Evolutionary conservation across 2,329 filamentous ascomycete genomes (phyloP), one percentile per base, ranked within the genome.

Genomic region (Botryosphaeria dothidea): DNA sequence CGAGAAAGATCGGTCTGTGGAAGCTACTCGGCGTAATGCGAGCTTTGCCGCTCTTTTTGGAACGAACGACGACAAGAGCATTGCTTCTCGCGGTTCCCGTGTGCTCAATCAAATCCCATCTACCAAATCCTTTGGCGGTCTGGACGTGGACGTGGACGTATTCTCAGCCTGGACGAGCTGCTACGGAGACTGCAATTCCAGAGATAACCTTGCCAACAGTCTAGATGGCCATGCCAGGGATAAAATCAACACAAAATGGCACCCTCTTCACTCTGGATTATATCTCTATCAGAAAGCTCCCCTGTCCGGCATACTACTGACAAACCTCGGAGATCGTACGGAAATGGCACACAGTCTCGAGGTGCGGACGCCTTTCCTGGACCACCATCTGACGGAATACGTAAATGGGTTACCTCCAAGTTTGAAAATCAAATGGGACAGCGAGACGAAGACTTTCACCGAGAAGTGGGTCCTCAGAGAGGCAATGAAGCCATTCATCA

Each of bases 391-490:
- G 2, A 75, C 78, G 0, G 74, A 78, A 54, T 80, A 77, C 61
- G 74, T 75, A 60, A 79, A 79, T 62, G 45, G 67, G 3, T 68
- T 80, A 3, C 77, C 79, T 0, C 77, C 77, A 0, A 73, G 71
- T 8, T 62, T 75, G 29, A 79, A 79, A 65, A 73, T 81, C 23
- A 67, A 70, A 9, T 79, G 71, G 66, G 70, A 73, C 23, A 41
- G 66, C 1, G 62, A 61, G 19, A 62, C 65, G 17, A 49, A 65
- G n/a, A 41, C 8, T 9, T 57, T 64, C 38, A 15, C 69, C 1
- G 82, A 85, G 71, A 85, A 86, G 66, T 83, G 80, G 76, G 79
- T 85, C 31, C 76, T 86, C 0, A 79, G 81, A 3, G 80, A 86
- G 67, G 84, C 83, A 0, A 76, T 74, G n/a, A 78, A 77, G 64